phyloP scores from a whole-genome alignment of 257 asterid genomes.

The Primulina tabacum region DNA sequence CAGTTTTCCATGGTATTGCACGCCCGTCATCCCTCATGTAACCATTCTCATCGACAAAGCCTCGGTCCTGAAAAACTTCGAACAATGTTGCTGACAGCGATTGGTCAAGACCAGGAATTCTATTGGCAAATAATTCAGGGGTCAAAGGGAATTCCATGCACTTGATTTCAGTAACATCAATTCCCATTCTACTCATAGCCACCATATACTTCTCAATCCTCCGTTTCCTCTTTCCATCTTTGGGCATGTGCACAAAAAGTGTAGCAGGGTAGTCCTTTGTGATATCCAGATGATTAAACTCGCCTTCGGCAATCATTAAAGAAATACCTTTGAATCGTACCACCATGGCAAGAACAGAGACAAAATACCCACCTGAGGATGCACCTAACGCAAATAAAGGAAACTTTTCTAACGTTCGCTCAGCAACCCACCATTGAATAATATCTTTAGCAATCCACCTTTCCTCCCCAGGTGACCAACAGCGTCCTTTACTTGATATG shows the following conservation, averaged over 20 bases:
- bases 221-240: conserved; percentile 63
- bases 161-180: conserved; percentile 59
- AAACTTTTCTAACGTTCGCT: conserved; percentile 49
- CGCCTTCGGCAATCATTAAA: conserved; percentile 89
- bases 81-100: conserved; percentile 47
- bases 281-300: conserved; percentile 55
- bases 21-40: conserved; percentile 91
- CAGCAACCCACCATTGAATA: conserved; percentile 62
- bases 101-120: conserved; percentile 59
- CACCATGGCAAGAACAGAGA: conserved; percentile 67
- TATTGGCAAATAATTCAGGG: conserved; percentile 52
- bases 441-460: conserved; percentile 47
- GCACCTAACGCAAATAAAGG: conserved; percentile 91
- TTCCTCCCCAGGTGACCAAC: conserved; percentile 84
- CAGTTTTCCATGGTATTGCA: conserved; percentile 62
- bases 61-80: conserved; percentile 52
- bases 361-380: conserved; percentile 91
- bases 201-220: conserved; percentile 54
- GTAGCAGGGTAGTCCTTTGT: conserved; percentile 63
- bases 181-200: conserved; percentile 57
- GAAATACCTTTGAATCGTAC: conserved; percentile 52
- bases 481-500: conserved; percentile 67
- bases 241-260: conserved; percentile 95
- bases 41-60: conserved; percentile 66
- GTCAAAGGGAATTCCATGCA: conserved; percentile 80